A percentile compares a stretch with the other conserved stretches of the same genome.
Conservation (phyloP, 2,329 filamentous ascomycete species). For the Cadophora malorum region DNA sequence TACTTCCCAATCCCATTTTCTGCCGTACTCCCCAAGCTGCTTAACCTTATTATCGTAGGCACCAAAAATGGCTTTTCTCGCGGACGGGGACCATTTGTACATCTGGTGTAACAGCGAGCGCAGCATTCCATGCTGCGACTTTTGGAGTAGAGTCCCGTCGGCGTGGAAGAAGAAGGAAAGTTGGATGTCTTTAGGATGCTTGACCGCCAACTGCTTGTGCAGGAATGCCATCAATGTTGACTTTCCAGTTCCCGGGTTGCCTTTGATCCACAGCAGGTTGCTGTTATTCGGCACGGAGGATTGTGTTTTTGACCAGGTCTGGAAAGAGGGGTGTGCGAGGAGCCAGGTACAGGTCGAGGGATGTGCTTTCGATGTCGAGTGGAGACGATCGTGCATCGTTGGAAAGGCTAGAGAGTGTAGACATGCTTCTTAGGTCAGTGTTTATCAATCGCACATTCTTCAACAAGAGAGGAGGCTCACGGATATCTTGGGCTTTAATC, state of each 20-base stretch:
- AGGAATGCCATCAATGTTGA: conserved; percentile 49
- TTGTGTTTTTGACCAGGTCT: conserved; percentile 33
- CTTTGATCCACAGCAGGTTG: conserved; percentile 49
- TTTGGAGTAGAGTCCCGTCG: conserved; percentile 45
- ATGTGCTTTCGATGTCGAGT: conserved; percentile 23
- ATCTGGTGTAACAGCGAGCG: conserved; percentile 46
- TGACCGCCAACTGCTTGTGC: conserved; percentile 40
- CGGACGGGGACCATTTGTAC: conserved; percentile 16
- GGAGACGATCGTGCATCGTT: conserved; percentile 16
- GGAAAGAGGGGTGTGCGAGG: conserved; percentile 37
- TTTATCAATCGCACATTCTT: too few relatives aligned
- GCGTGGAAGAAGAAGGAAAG: conserved; percentile 50
- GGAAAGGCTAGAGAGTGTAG: conserved; percentile 26
- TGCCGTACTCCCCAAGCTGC: conserved; percentile 4
- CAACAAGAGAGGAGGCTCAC: conserved; percentile 13
- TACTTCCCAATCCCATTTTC: conserved; percentile 28
- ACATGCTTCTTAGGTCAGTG: conserved; percentile 23
- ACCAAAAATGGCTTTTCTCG: not conserved
- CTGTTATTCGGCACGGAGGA: not conserved
- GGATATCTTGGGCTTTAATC: conserved; percentile 19
- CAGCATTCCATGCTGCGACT: conserved; percentile 45
- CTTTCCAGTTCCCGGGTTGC: conserved; percentile 51
- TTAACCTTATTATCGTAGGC: conserved; percentile 18
- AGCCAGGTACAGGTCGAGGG: conserved; percentile 47
- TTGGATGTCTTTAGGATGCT: conserved; percentile 26